These are phyloP conservation scores for Penicillium lividum DNA, from an alignment of 495 filamentous ascomycete genomes.

Conservation along the genomic window DNA sequence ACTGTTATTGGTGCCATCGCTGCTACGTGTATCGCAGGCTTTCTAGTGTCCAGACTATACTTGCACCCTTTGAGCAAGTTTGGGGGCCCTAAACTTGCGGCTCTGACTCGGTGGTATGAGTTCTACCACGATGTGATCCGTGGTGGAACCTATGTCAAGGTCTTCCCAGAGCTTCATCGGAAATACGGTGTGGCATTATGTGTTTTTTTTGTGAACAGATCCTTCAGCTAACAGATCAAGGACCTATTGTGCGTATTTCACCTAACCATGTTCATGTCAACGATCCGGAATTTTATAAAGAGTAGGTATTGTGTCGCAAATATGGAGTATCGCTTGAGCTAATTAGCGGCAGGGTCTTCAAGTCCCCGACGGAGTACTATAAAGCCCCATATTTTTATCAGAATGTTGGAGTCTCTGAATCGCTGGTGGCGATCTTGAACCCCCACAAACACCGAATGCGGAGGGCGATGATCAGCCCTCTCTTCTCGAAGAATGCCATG, in stretches of 20 bases:
- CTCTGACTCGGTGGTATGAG: background rate
- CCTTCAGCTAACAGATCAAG: background rate
- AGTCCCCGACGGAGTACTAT: background rate
- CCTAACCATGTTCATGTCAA: slow-evolving; percentile 1
- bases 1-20: background rate
- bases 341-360: background rate
- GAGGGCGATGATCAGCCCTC: background rate
- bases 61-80: background rate
- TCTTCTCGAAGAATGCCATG: background rate
- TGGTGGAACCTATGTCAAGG: background rate
- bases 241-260: background rate
- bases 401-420: background rate
- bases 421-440: background rate
- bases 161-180: background rate
- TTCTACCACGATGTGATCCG: background rate
- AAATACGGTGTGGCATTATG: background rate
- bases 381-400: background rate
- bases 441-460: background rate
- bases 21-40: background rate
- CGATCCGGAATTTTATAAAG: background rate
- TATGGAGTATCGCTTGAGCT: background rate
- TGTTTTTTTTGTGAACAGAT: background rate
- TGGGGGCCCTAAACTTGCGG: background rate
- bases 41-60: background rate
- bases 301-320: background rate